phyloP scores from a whole-genome alignment of 495 filamentous ascomycete genomes.

The Apodospora peruviana region DNA sequence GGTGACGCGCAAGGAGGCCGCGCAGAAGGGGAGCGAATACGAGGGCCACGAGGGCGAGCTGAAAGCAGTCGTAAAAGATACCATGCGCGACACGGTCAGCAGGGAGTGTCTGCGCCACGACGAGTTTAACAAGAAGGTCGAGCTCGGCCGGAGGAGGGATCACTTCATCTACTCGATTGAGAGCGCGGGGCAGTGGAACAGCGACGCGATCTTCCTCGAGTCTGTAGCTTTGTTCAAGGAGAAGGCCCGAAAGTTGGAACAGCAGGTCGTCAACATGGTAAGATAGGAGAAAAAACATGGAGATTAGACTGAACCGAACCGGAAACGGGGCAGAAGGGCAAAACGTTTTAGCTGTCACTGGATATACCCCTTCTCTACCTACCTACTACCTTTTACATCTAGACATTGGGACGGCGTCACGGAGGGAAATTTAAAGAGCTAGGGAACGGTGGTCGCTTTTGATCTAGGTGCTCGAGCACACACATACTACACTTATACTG shows the following conservation, averaged over 20 bases:
- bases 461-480: not conserved
- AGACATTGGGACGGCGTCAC: constrained; percentile 23
- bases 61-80: constrained; percentile 79
- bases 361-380: too few relatives aligned
- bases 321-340: too few relatives aligned
- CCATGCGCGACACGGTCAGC: constrained; percentile 88
- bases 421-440: constrained; percentile 5
- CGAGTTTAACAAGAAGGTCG: constrained; percentile 93
- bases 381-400: constrained; percentile 8
- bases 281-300: constrained; percentile 12
- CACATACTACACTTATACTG: not conserved
- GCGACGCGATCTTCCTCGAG: constrained; percentile 86
- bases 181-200: constrained; percentile 88
- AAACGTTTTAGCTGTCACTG: too few relatives aligned
- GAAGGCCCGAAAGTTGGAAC: constrained; percentile 49
- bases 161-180: constrained; percentile 98
- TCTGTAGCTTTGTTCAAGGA: constrained; percentile 75
- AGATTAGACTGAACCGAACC: too few relatives aligned
- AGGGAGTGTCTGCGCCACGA: constrained; percentile 86
- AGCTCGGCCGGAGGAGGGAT: constrained; percentile 80
- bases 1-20: constrained; percentile 63
- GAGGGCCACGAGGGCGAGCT: constrained; percentile 67
- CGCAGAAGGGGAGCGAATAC: constrained; percentile 55
- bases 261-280: constrained; percentile 46
- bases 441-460: constrained; percentile 4